Base-by-base conservation (phyloP, 768 basidiomycete species). In the Boletus rubropictus region DNA sequence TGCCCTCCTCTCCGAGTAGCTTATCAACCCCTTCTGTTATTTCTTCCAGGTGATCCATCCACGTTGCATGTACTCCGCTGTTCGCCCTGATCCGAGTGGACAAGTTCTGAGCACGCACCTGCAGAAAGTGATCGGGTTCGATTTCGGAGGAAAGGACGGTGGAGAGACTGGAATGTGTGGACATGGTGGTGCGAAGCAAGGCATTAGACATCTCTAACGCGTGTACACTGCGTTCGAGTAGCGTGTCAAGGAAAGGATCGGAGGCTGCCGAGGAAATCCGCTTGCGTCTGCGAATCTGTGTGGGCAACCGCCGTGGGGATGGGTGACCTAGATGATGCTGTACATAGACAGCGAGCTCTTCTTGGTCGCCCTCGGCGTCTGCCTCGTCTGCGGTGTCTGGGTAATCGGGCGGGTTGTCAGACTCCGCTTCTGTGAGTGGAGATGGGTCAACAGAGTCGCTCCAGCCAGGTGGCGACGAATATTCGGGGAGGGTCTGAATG, bases 191-290 rank as follows among this genome's bases (percentile, higher is more conserved):
- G 59, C 87, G 82, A 38, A 92, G 70, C 10, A 91, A 70, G 3
- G 81, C 76, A 48, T 91, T 91, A 5, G 89, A 91, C 74, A 89
- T 82, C 62, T 91, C 89, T 8, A 92, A 72, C 1, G 89, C 89
- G 65, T 89, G 81, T 12, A 91, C 86, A 53, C 86, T 89, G 52
- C 89, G 80, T 48, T 81, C 86, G 2, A 91, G 74, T 14, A 91
- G 71, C n/a, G 82, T 76, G 64, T 91, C 89, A 22, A 89, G 74
- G 56, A 77, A 81, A 11, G 77, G 76, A 61, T 85, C 82, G 40
- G 69, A 32, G 8, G 37, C 25, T 62, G 18, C 65, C 41, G 27
- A 49, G 61, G 56, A 55, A 18, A 51, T 45, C 39, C 65, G 56
- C 47, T 66, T 61, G 48, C 62, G 58, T 28, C 66, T 59, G 39